These are phyloP conservation scores for Zymoseptoria tritici DNA, from an alignment of 2,329 filamentous ascomycete genomes.

Conservation along the genomic window DNA sequence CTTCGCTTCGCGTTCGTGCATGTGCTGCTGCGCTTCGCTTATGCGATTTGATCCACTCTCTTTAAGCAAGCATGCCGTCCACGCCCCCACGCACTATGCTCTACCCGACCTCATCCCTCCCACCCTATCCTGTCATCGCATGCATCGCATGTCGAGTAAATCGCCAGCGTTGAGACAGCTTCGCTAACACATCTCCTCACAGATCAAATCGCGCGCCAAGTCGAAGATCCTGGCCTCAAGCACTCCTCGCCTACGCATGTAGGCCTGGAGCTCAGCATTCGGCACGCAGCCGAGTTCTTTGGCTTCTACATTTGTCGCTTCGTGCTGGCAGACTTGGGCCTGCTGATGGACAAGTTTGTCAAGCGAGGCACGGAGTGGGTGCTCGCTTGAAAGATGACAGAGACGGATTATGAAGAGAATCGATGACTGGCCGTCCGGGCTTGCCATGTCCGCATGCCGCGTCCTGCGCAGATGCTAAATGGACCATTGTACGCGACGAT, in stretches of 20 bases:
- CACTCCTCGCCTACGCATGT: conserved; percentile 92
- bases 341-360: conserved; percentile 92
- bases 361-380: conserved; percentile 98
- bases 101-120: background rate
- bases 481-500: background rate
- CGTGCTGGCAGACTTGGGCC: conserved; percentile 72
- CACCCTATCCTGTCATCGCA: background rate
- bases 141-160: conserved; percentile 5
- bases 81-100: background rate
- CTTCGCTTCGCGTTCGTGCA: background rate
- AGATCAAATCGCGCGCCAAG: conserved; percentile 95
- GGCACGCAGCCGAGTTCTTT: conserved; percentile 95
- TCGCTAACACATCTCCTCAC: conserved; percentile 5
- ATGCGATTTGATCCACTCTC: background rate
- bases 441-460: background rate
- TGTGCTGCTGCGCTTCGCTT: background rate
- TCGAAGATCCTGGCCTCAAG: conserved; percentile 86
- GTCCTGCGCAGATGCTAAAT: background rate
- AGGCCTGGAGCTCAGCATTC: conserved; percentile 83
- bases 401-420: background rate
- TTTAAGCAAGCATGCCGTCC: background rate
- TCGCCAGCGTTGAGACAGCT: background rate
- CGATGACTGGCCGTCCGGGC: background rate
- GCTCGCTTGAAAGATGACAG: conserved; percentile 38
- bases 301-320: conserved; percentile 95